Base-by-base conservation (phyloP, 2,329 filamentous ascomycete genomes). In the Coniochaeta sp. region DNA sequence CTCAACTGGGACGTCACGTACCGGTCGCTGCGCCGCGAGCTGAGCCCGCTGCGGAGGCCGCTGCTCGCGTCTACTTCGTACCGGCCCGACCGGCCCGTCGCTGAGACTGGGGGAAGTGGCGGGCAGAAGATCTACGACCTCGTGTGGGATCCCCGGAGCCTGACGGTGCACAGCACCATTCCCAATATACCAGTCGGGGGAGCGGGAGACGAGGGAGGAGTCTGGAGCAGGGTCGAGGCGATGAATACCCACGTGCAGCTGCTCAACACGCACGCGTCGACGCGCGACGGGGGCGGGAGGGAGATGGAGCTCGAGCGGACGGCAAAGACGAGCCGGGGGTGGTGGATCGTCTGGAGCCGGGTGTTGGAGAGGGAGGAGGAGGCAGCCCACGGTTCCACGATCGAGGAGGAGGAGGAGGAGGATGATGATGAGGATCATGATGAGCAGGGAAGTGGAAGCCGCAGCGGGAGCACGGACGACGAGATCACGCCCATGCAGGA, bases 331-430 rank as follows among this genome's bases (percentile, higher is more conserved):
- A 84, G 76, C 54, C 80, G 85, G 36, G 86, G 85, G 1, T 89
- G 86, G 84, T 89, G 87, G 86, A 77, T 89, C 32, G 84, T 88
- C 28, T 89, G 86, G 86, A 85, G 80, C 55, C 77, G 84, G 26
- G 74, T 87, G 24, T 67, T 81, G 6, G 78, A 79, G 57, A 72
- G 72, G 10, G 65, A 68, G 12, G n/a, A n/a, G n/a, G n/a, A n/a
- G n/a, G n/a, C n/a, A n/a, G n/a, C n/a, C n/a, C n/a, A n/a, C n/a
- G n/a, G n/a, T n/a, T n/a, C n/a, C n/a, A n/a, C n/a, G n/a, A n/a
- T n/a, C n/a, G n/a, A n/a, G n/a, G n/a, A n/a, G n/a, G n/a, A n/a
- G n/a, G n/a, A n/a, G n/a, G n/a, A n/a, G n/a, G n/a, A n/a, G n/a
- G n/a, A n/a, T n/a, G n/a, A n/a, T n/a, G n/a, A n/a, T n/a, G n/a